Evolutionary conservation across 768 basidiomycete genomes (phyloP), one percentile per base, ranked within the genome.

Genomic region (Russula griseocarnosa): DNA sequence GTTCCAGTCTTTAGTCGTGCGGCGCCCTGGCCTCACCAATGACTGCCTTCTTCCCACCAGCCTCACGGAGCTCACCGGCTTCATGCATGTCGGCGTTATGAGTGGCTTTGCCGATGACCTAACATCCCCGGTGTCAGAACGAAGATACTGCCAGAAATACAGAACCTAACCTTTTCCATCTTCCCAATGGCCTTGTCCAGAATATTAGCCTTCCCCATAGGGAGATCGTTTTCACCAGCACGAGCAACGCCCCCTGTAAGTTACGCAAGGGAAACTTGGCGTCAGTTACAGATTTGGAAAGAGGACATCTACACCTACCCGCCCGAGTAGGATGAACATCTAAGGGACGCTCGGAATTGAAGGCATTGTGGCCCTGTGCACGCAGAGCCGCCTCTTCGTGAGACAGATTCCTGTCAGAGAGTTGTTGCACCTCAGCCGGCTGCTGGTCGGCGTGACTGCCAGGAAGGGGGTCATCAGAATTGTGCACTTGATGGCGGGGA

Each of bases 141-240:
- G 2, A 47, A 8, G 5, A 28, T 61, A 28, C 9, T 22, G 3
- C 4, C 16, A 40, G 13, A 14, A 7, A 58, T 38, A 26, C 5
- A 10, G 30, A 59, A 44, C 70, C 1, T 2, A 16, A 83, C 85
- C 78, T 86, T 79, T 68, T 86, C 77, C 0, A 80, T 76, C 75
- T 86, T 86, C 3, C 85, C 85, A 40, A 84, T 67, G 24, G 85
- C 62, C 72, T 82, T 86, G 73, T 87, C 85, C 9, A 76, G 71
- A 0, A 81, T 22, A 30, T 69, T 76, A 32, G 81, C 76, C 30
- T 81, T 78, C 5, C 77, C 77, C 66, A 75, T 71, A 0, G 78
- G 74, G 24, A 74, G 36, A 55, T 76, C 70, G 2, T 72, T 70
- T 20, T 69, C 64, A 2, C 74, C 76, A 49, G 70, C 77, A 16